Base-by-base conservation (phyloP, 352 stramenopile genomes). In the Aphanomyces invadans region DNA sequence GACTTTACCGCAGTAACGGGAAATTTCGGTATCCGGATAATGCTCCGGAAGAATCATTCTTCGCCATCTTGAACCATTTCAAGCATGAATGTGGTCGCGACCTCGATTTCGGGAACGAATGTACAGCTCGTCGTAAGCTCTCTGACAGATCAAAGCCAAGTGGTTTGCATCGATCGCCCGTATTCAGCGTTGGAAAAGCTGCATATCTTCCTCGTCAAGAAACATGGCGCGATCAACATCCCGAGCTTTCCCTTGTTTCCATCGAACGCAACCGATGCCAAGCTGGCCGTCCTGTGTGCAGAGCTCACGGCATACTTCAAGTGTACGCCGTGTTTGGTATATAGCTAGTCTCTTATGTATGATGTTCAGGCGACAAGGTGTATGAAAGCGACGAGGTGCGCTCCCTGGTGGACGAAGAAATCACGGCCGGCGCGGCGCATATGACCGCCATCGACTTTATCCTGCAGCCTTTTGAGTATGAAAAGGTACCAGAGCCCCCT, bases 391-490 rank as follows among this genome's bases (percentile, higher is more conserved):
- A 45, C n/a, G 60, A 67, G 33, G 10, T 67, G 9, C 29, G 33
- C 4, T 26, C 42, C 19, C 25, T 67, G 19, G 28, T 67, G 15
- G 31, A 44, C 23, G 60, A 67, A 10, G 60, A 60, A 1, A 39
- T 56, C 5, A 4, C 28, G 12, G 7, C 28, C n/a, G 42, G 42
- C 23, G 19, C 44, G 10, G 76, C 82, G 38, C 79, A 86, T 31
- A 90, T 92, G 81, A 92, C 81, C 1, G 81, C 83, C 1, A 84
- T 92, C 60, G 81, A 89, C 61, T 92, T 92, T 70, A 88, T 92
- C 61, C 57, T 90, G 46, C 83, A 92, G 74, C 81, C 83, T 17
- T 90, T 92, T 69, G 74, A 78, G 0, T 76, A 81, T 61, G 80
- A 89, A 56, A 88, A 88, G 67, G 74, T 87, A 45, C 70, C 71